phyloP scores from a whole-genome alignment of 208 protist genomes.

The Naegleria gruberi region DNA sequence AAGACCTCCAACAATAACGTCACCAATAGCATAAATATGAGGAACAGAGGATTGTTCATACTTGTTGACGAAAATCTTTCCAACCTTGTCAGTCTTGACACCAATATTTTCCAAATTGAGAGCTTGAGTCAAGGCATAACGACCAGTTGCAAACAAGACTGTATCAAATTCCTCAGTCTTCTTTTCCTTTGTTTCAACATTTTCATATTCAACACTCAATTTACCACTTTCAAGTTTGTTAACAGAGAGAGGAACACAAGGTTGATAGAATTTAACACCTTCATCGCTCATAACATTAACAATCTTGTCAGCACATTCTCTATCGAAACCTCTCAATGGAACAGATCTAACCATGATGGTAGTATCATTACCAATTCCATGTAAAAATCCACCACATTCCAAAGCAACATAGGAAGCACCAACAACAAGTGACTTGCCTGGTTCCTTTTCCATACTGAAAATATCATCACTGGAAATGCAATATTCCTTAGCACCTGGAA shows the following conservation, averaged over 20 bases:
- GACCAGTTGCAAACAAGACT: constrained; percentile 68
- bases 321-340: constrained; percentile 75
- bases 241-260: background rate
- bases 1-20: constrained; percentile 43
- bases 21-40: constrained; percentile 76
- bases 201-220: background rate
- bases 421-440: constrained; percentile 67
- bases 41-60: constrained; percentile 55
- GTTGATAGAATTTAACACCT: background rate
- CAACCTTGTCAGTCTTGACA: constrained; percentile 33
- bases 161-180: constrained; percentile 58
- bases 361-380: constrained; percentile 58
- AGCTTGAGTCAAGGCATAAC: constrained; percentile 33
- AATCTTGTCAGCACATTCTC: constrained; percentile 59
- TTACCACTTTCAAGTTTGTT: background rate
- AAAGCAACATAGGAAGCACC: constrained; percentile 80
- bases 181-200: background rate
- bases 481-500: constrained; percentile 50
- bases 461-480: constrained; percentile 71
- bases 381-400: constrained; percentile 80
- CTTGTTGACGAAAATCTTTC: constrained; percentile 45
- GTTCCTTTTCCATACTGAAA: constrained; percentile 51
- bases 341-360: constrained; percentile 76
- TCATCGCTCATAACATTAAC: constrained; percentile 47
- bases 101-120: constrained; percentile 54